phyloP scores from a whole-genome alignment of 805 yeast species.

The Teunomyces funiuensis region DNA sequence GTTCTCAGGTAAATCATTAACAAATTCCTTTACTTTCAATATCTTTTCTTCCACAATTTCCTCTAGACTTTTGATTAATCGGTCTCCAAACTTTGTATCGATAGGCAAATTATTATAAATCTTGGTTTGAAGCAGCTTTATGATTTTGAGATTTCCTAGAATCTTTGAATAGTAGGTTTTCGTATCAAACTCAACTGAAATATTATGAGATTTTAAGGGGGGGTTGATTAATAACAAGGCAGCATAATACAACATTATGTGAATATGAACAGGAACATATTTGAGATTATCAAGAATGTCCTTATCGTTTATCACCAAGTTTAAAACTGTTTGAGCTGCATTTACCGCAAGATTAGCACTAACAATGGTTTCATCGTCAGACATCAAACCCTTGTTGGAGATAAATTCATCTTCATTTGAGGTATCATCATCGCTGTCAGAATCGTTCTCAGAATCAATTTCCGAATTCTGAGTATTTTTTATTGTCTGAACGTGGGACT shows the following conservation, averaged over 20 bases:
- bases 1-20: conserved; percentile 20
- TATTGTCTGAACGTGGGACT: conserved; percentile 9
- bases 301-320: conserved; percentile 55
- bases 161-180: conserved; percentile 25
- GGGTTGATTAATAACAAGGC: conserved; percentile 56
- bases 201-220: conserved; percentile 30
- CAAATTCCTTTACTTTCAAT: conserved; percentile 16
- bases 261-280: conserved; percentile 72
- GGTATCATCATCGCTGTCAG: conserved; percentile 15
- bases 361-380: conserved; percentile 34
- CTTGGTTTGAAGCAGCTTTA: conserved; percentile 43
- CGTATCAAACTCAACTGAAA: conserved; percentile 22
- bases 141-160: conserved; percentile 40
- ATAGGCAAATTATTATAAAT: conserved; percentile 49
- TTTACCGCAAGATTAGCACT: conserved; percentile 53
- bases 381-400: conserved; percentile 29
- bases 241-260: conserved; percentile 69
- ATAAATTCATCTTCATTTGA: conserved; percentile 32
- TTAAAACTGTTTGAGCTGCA: conserved; percentile 64
- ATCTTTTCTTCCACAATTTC: conserved; percentile 31
- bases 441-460: conserved; percentile 12
- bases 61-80: conserved; percentile 37
- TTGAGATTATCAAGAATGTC: conserved; percentile 57
- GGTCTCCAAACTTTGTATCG: conserved; percentile 50
- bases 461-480: conserved; percentile 6